Percentiles rank a stretch among this genome's conserved stretches.
These are phyloP conservation scores for Castanospermum australe DNA, from an alignment of 306 rosid species.

Conservation along the genomic window DNA sequence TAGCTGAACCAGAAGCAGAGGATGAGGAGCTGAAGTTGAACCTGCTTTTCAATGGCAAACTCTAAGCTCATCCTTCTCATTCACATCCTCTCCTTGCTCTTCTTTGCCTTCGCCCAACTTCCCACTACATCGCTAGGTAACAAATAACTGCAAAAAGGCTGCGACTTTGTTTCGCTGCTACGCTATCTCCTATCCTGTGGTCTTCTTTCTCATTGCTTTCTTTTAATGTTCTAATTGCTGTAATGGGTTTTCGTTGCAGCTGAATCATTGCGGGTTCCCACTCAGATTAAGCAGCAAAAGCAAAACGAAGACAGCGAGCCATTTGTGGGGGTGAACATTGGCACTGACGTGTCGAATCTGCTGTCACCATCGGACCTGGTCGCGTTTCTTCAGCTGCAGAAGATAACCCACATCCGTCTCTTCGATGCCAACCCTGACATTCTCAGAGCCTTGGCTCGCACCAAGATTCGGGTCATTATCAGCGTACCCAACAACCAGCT, in stretches of 20 bases:
- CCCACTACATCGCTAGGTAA: constrained; percentile 42
- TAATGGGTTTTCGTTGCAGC: constrained; percentile 34
- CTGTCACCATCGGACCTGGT: constrained; percentile 52
- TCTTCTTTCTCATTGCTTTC: background rate
- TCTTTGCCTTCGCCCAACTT: constrained; percentile 8
- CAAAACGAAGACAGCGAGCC: constrained; percentile 44
- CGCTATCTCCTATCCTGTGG: background rate
- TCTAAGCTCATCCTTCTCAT: constrained; percentile 35
- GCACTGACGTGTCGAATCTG: constrained; percentile 71
- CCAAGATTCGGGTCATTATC: constrained; percentile 72
- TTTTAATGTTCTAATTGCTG: background rate
- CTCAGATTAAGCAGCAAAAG: constrained; percentile 22
- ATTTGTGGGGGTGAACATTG: constrained; percentile 82
- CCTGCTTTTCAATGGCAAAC: constrained; percentile 57
- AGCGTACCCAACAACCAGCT: constrained; percentile 91
- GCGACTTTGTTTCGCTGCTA: too few relatives aligned
- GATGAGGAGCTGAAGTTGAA: constrained; percentile 52
- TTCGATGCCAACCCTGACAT: constrained; percentile 81
- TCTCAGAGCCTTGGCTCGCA: constrained; percentile 60
- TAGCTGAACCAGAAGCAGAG: constrained; percentile 53
- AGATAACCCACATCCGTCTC: constrained; percentile 70
- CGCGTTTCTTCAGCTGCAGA: constrained; percentile 63
- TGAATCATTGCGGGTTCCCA: constrained; percentile 12
- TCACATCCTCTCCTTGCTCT: constrained; percentile 19
- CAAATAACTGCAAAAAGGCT: background rate